Evolutionary conservation across 164 flowering plant species (phyloP).

Genomic region (Litsea cubeba): DNA sequence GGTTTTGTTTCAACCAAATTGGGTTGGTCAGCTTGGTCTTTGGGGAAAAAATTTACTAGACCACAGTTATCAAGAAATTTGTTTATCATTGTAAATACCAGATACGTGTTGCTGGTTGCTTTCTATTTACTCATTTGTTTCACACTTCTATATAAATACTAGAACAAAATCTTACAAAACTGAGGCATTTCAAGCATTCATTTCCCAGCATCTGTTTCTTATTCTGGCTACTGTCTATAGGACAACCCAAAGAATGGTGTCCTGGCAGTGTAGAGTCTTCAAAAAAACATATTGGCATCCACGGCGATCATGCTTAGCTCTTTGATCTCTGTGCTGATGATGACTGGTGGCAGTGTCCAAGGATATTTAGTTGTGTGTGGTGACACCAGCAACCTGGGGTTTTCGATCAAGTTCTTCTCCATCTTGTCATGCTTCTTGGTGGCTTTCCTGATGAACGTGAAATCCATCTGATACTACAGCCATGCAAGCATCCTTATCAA

Average conservation of each 20-base stretch:
- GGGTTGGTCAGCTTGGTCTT: no score
- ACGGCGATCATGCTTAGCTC: constrained; percentile 41
- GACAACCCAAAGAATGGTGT: constrained; percentile 20
- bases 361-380: constrained; percentile 25
- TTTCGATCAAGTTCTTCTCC: constrained; percentile 66
- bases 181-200: no score
- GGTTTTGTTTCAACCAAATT: neutral
- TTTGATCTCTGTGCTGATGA: constrained; percentile 65
- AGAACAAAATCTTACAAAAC: neutral
- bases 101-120: no score
- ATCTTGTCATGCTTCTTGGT: constrained; percentile 64
- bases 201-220: neutral
- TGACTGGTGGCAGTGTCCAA: constrained; percentile 11
- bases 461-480: constrained; percentile 74
- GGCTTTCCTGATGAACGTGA: constrained; percentile 71
- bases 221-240: constrained; percentile 2
- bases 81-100: no score
- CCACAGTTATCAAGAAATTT: no score
- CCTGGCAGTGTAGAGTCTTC: constrained; percentile 19
- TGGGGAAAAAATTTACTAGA: no score
- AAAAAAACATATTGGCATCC: constrained; percentile 24
- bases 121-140: no score
- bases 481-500: constrained; percentile 17
- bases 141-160: no score
- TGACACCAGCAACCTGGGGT: constrained; percentile 38